These are phyloP conservation scores for Pseudognaphalium luteoalbum DNA, from an alignment of 129 eudicot species.

Conservation along the genomic window DNA sequence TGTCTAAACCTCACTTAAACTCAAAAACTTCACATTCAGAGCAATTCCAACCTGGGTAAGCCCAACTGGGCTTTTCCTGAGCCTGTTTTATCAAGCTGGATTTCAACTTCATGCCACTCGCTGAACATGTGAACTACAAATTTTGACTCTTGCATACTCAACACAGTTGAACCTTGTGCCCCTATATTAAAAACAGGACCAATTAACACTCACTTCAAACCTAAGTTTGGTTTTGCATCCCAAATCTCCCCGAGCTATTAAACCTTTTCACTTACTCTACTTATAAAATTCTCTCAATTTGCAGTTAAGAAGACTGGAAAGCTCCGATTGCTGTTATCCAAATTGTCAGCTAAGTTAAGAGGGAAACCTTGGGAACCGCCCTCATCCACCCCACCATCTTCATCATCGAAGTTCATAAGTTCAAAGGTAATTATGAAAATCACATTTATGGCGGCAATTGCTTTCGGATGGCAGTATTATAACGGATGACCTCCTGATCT, in stretches of 20 bases:
- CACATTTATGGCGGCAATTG: constrained; percentile 54
- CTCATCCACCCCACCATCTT: constrained; percentile 36
- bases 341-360: constrained; percentile 61
- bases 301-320: constrained; percentile 56
- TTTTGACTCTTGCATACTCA: background rate
- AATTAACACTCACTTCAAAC: background rate
- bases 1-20: too few relatives aligned
- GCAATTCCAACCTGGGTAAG: background rate
- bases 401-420: constrained; percentile 36
- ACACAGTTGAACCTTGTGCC: background rate
- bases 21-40: background rate
- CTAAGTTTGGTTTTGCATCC: background rate
- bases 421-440: constrained; percentile 61
- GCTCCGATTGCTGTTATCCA: constrained; percentile 48
- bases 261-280: background rate
- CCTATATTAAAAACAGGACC: background rate
- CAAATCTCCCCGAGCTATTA: background rate
- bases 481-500: constrained; percentile 40
- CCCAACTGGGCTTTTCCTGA: background rate
- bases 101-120: background rate
- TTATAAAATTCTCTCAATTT: constrained; percentile 7
- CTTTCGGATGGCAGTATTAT: constrained; percentile 74
- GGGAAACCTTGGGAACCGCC: constrained; percentile 66
- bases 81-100: background rate
- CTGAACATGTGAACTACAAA: too few relatives aligned